Evolutionary conservation across 202 grass and related monocot genomes (phyloP).

Genomic region (Brachypodium distachyon): DNA sequence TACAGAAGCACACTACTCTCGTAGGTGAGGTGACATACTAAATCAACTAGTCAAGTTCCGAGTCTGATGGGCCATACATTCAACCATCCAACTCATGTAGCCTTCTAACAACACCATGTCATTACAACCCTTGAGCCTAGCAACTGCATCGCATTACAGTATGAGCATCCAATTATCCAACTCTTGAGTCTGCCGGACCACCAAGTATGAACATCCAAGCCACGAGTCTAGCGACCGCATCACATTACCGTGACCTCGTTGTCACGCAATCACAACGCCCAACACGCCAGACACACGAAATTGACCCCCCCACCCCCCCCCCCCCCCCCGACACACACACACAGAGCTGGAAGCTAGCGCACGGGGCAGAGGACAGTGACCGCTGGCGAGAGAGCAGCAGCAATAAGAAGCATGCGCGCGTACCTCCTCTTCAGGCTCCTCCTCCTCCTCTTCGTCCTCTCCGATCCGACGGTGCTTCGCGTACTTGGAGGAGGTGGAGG

Average conservation of each 20-base stretch:
- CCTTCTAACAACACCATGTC: not conserved
- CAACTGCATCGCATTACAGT: not conserved
- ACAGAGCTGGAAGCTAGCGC: not conserved
- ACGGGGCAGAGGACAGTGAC: not conserved
- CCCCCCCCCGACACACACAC: too few relatives aligned
- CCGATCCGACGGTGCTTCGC: conserved; percentile 57
- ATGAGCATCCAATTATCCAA: not conserved
- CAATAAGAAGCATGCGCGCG: not conserved
- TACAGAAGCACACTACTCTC: not conserved
- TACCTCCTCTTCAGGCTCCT: conserved; percentile 66
- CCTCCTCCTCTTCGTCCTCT: conserved; percentile 48
- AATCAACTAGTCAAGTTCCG: not conserved
- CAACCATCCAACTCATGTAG: not conserved
- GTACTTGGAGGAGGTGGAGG: conserved; percentile 48
- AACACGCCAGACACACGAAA: not conserved
- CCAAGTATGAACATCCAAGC: not conserved
- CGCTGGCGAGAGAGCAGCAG: not conserved
- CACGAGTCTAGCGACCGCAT: not conserved
- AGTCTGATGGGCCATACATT: not conserved
- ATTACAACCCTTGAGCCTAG: not conserved
- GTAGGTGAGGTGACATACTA: not conserved
- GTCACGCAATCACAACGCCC: not conserved
- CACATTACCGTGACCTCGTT: not conserved
- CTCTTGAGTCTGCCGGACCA: not conserved
- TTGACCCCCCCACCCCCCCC: not conserved